Percentiles rank a stretch among this genome's conserved stretches.
These are phyloP conservation scores for Linum tenue DNA, from an alignment of 345 rosid species.

Conservation along the genomic window DNA sequence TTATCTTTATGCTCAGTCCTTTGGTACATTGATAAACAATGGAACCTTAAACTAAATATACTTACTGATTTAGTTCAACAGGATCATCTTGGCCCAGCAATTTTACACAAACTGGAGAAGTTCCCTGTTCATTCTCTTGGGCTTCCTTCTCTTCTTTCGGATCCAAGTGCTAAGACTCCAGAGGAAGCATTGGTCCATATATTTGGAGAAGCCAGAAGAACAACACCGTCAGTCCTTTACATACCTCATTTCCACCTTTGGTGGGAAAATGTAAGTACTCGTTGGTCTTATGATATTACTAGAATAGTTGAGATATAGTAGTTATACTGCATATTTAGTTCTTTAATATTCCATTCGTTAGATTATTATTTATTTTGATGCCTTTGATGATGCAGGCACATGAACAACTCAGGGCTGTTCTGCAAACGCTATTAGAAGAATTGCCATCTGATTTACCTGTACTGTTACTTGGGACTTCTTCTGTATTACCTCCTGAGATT, in stretches of 20 bases:
- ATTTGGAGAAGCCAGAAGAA: constrained; percentile 96
- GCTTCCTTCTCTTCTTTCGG: constrained; percentile 94
- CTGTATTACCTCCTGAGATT: constrained; percentile 39
- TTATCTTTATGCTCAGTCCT: constrained; percentile 25
- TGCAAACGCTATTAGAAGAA: constrained; percentile 84
- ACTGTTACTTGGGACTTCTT: constrained; percentile 71
- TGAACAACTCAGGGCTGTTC: constrained; percentile 89
- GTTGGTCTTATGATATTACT: not conserved
- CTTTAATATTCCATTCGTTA: not conserved
- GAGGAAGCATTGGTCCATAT: constrained; percentile 98
- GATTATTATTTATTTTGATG: not conserved
- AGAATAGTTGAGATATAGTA: not conserved
- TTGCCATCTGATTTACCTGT: constrained; percentile 80
- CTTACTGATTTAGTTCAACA: constrained; percentile 72
- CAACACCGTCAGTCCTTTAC: constrained; percentile 88
- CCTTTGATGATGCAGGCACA: constrained; percentile 61
- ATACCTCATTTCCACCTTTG: constrained; percentile 86
- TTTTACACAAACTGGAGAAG: constrained; percentile 91
- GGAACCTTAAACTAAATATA: constrained; percentile 39
- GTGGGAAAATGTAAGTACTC: constrained; percentile 88
- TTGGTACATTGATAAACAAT: constrained; percentile 10
- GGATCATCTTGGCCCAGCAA: constrained; percentile 99
- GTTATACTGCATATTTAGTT: not conserved
- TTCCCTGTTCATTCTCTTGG: constrained; percentile 96
- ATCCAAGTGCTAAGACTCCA: constrained; percentile 98